Evolutionary conservation across 106 monocot genomes (phyloP).

Genomic region (Dioscorea alata): DNA sequence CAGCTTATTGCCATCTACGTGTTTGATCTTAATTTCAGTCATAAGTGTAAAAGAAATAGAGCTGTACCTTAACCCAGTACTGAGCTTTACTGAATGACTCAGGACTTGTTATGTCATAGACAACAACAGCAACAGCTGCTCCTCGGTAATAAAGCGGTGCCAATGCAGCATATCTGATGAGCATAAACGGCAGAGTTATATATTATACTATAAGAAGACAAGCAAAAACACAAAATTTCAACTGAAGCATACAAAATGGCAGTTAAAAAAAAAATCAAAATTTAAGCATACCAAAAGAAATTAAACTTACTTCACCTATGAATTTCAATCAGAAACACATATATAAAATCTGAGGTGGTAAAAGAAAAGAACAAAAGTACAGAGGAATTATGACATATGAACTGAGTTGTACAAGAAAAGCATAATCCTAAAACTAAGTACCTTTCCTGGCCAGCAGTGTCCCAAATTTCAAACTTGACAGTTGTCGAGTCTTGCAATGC

Average conservation of each 20-base stretch:
- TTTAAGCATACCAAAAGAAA: no score
- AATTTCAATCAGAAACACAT: no score
- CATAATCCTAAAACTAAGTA: conserved; percentile 12
- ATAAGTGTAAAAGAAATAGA: not conserved
- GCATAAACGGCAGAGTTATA: not conserved
- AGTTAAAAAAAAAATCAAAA: no score
- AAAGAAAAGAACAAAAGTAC: no score
- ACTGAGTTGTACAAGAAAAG: not conserved
- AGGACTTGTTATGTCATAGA: conserved; percentile 95
- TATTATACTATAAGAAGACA: no score
- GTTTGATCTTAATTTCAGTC: no score
- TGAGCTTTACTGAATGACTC: conserved; percentile 93
- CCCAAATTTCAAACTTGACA: conserved; percentile 99
- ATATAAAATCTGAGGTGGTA: no score
- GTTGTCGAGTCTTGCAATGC: conserved; percentile 90
- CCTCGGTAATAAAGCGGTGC: conserved; percentile 98
- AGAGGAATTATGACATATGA: not conserved
- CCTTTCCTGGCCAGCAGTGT: conserved; percentile 99
- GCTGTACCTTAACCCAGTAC: conserved; percentile 95
- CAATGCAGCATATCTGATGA: conserved; percentile 81
- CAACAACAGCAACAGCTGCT: conserved; percentile 95
- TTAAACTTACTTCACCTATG: no score
- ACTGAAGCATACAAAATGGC: no score
- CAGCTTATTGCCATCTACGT: no score
- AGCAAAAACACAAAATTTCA: no score